Evolutionary conservation across 495 filamentous ascomycete genomes (phyloP), one percentile per base, ranked within the genome.

Genomic region (Neurospora intermedia): DNA sequence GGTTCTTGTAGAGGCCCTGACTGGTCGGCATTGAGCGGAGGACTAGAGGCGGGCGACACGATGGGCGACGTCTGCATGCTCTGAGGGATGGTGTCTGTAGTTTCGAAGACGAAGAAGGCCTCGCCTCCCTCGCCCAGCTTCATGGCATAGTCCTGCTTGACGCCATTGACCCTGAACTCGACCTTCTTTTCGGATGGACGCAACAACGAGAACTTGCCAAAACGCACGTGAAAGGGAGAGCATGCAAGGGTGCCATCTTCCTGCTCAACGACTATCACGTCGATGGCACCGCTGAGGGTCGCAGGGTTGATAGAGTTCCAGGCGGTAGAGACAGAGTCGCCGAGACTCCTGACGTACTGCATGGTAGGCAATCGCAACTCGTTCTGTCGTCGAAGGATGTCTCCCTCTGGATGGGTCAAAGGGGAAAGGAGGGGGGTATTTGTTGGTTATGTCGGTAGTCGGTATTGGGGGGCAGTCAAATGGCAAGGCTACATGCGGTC

Each of bases 251-350:
- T 84, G 87, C 94, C 96, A 88, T 98, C 95, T 80, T 96, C 93
- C 75, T 97, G 95, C 80, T 98, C 94, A 69, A 99, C 95, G 40
- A 99, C 96, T 76, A 99, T 97, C 73, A 99, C 96, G 84, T 99
- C 96, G 82, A 99, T 98, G 75, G 96, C 96, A 75, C 96, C 96
- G 83, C 93, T 97, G 70, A 98, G 86, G 27, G 96, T 99, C 39
- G 96, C 94, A 43, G 96, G 96, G 82, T 99, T 99, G 85, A 99
- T 98, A 7, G 94, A 97, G 82, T 98, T 98, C 96, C 96, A 99
- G 79, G 96, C 96, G 84, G 96, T 97, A 45, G 94, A 97, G 76
- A 98, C 94, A 43, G 96, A 96, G 78, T 95, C 94, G 81, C 93
- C 94, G 77, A 98, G 89, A 83, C 93, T 97, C 71, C 96, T 89